These are phyloP conservation scores for Lactarius pseudohatsudake DNA, from an alignment of 768 basidiomycete species.

Conservation along the genomic window DNA sequence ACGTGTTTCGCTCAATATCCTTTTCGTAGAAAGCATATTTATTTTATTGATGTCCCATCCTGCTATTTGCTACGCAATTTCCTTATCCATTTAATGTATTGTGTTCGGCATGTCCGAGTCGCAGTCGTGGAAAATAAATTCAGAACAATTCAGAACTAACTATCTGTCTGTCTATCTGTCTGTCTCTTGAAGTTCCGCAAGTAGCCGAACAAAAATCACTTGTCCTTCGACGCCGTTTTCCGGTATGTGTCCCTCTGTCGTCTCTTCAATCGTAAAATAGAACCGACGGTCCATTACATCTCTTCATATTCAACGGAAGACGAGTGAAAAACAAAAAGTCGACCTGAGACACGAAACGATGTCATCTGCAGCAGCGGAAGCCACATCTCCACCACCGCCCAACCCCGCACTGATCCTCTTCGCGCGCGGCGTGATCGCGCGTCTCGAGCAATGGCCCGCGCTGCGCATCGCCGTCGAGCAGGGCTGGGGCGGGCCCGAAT, in stretches of 20 bases:
- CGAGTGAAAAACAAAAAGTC: background rate
- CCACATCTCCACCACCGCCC: constrained; percentile 34
- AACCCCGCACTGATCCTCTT: constrained; percentile 63
- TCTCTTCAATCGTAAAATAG: background rate
- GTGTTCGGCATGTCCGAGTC: constrained; percentile 9
- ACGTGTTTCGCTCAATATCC: background rate
- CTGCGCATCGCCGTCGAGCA: constrained; percentile 84
- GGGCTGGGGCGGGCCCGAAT: constrained; percentile 81
- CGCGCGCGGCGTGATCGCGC: constrained; percentile 81
- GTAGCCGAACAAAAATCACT: background rate
- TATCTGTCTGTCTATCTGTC: too few species aligned
- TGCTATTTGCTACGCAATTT: constrained; percentile 11
- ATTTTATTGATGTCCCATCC: constrained; percentile 12
- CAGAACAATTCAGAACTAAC: constrained; percentile 14
- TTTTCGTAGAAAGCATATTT: constrained; percentile 7
- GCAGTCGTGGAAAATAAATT: constrained; percentile 6
- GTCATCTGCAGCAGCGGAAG: background rate
- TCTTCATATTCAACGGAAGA: background rate
- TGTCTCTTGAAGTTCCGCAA: background rate
- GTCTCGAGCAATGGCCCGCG: constrained; percentile 82
- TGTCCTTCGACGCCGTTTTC: background rate
- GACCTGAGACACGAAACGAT: constrained; percentile 4
- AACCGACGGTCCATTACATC: background rate
- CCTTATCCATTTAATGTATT: constrained; percentile 21
- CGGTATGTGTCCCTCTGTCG: background rate